Evolutionary conservation across 2,329 filamentous ascomycete species (phyloP), one percentile per base, ranked within the genome.

Genomic region (Dactylellina leptospora): DNA sequence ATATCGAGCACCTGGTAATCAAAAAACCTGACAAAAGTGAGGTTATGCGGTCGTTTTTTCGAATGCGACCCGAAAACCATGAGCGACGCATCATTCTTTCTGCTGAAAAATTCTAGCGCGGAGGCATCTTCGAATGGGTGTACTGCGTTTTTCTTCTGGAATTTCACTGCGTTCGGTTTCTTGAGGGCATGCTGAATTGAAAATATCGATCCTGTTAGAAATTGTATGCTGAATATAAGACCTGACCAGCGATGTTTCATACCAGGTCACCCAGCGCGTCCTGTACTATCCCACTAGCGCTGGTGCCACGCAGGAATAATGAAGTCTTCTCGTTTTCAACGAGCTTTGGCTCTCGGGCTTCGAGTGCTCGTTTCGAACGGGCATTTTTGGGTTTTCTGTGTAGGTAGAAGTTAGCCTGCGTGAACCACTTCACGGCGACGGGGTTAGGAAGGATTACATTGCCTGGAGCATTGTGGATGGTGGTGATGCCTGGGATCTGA

Each of bases 111-210:
- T 81, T 97, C 92, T 75, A 97, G 86, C 58, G 90, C 93, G 25
- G 89, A 84, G 74, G 90, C 83, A 79, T 96, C 92, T 80, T 97
- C 93, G 81, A 99, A 99, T 1, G 95, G 95, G 81, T 95, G 92
- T 77, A 96, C 90, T 76, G 88, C 85, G 81, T 99, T 99, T 84
- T 97, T 97, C 86, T 97, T 99, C 81, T 88, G 91, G 83, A 99
- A 96, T 76, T 93, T 92, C 81, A 96, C 89, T 75, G 89, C 88
- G 73, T 93, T 85, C 1, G 93, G 92, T 78, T 90, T 88, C 77
- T 93, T 93, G 78, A 99, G 84, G 51, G 91, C 86, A 81, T 92
- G 87, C 75, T 76, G 1, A 47, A n/a, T 4, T 23, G n/a, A 30
- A 2, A 36, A 11, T 2, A 8, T n/a, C n/a, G n/a, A n/a, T 40